Percentiles rank a stretch among this genome's conserved stretches.
Conservation (phyloP, 1,284 basidiomycete genomes). For the Marasmius oreades region DNA sequence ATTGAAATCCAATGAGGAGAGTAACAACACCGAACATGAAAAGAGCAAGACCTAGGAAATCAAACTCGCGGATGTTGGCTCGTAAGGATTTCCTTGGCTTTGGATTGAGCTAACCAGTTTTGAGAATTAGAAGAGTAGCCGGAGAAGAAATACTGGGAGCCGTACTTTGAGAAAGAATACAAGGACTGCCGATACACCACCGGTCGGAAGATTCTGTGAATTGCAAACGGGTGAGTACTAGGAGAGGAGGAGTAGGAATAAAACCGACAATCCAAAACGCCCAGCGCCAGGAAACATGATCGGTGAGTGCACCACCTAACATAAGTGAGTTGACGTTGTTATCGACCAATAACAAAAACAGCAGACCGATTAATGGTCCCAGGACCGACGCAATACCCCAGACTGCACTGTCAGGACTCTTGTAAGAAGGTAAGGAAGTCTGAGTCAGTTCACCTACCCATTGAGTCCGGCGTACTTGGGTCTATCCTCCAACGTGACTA, state of each 20-base stretch:
- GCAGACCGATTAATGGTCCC: slow-evolving; percentile 4
- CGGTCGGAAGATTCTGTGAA: slow-evolving; percentile 26
- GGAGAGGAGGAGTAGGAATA: background rate
- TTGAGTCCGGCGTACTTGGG: background rate
- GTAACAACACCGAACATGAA: slow-evolving; percentile 53
- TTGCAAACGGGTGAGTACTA: slow-evolving; percentile 9
- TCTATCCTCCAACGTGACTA: slow-evolving; percentile 14
- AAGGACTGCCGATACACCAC: slow-evolving; percentile 51
- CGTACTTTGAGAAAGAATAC: slow-evolving; percentile 24
- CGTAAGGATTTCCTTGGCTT: slow-evolving; percentile 34
- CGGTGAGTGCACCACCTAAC: slow-evolving; percentile 3
- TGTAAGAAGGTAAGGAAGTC: background rate
- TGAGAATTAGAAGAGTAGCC: background rate
- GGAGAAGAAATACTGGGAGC: background rate
- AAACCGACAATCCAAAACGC: slow-evolving; percentile 10
- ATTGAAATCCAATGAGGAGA: slow-evolving; percentile 59
- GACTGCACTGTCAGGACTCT: background rate
- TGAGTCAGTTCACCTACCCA: background rate
- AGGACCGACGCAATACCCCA: slow-evolving; percentile 5
- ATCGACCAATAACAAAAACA: no score
- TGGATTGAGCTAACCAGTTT: slow-evolving; percentile 48
- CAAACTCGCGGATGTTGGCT: slow-evolving; percentile 43
- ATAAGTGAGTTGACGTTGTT: background rate
- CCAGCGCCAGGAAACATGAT: slow-evolving; percentile 8
- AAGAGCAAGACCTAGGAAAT: slow-evolving; percentile 49